These are phyloP conservation scores for Antarctomyces pellizariae DNA, from an alignment of 495 filamentous ascomycete genomes.

Conservation along the genomic window DNA sequence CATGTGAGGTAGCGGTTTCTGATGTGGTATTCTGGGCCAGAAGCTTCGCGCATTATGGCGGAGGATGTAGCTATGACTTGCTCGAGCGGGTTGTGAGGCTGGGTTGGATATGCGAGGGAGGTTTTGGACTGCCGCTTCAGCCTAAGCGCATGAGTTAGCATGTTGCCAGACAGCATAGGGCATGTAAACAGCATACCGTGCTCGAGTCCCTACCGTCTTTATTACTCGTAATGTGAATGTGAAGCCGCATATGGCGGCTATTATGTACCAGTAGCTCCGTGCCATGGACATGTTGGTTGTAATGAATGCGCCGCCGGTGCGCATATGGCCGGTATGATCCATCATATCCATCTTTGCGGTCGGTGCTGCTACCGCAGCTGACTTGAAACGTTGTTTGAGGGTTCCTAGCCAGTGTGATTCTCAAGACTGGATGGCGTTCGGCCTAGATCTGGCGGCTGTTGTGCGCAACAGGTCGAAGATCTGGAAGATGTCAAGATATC, in stretches of 20 bases:
- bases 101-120: too few relatives aligned
- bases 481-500: too few relatives aligned
- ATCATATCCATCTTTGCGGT: conserved; percentile 13
- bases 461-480: too few relatives aligned
- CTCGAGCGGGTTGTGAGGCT: too few relatives aligned
- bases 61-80: conserved; percentile 39
- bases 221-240: conserved; percentile 16
- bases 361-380: too few relatives aligned
- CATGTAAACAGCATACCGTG: conserved; percentile 15
- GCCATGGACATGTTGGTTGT: conserved; percentile 19
- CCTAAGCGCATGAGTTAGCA: too few relatives aligned
- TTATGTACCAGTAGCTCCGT: conserved; percentile 25
- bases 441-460: too few relatives aligned
- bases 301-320: conserved; percentile 12
- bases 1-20: conserved; percentile 18
- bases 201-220: conserved; percentile 15
- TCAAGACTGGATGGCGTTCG: too few relatives aligned
- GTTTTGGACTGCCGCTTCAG: too few relatives aligned
- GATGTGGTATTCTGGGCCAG: conserved; percentile 34
- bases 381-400: too few relatives aligned
- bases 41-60: conserved; percentile 41
- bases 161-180: too few relatives aligned
- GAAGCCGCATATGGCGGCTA: conserved; percentile 18
- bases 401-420: too few relatives aligned
- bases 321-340: conserved; percentile 6